Conservation (phyloP, 805 yeast species). For the Hyphopichia homilentoma region DNA sequence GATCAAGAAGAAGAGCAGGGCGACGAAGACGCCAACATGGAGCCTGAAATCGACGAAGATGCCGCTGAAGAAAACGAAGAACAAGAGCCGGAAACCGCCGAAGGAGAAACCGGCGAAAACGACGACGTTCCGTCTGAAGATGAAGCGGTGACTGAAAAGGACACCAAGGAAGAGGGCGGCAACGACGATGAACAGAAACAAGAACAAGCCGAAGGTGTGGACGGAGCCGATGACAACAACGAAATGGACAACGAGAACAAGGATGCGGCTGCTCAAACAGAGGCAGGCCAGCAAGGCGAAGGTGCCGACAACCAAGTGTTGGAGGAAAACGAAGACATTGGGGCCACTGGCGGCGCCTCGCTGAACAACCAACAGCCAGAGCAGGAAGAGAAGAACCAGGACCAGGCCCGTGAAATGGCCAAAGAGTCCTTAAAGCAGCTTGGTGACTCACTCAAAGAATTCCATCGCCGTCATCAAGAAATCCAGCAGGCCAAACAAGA, state of each 20-base stretch:
- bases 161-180: conserved; percentile 35
- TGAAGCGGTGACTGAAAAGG: conserved; percentile 25
- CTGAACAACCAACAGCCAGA: conserved; percentile 36
- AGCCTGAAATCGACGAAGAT: conserved; percentile 27
- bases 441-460: conserved; percentile 89
- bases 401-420: conserved; percentile 61
- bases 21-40: conserved; percentile 29
- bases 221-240: conserved; percentile 45
- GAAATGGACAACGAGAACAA: conserved; percentile 45
- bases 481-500: conserved; percentile 60
- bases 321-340: conserved; percentile 64
- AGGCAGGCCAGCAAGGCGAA: conserved; percentile 56
- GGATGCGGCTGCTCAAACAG: conserved; percentile 59
- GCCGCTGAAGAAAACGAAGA: conserved; percentile 23
- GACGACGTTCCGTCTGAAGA: conserved; percentile 31
- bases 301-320: conserved; percentile 56
- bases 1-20: conserved; percentile 27
- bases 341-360: conserved; percentile 57
- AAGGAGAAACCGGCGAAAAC: conserved; percentile 18
- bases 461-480: conserved; percentile 85
- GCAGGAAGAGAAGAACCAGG: conserved; percentile 40
- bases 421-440: conserved; percentile 78
- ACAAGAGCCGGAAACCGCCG: conserved; percentile 13
- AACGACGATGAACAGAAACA: conserved; percentile 27
- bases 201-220: conserved; percentile 50